Base-by-base conservation (phyloP, 2,329 filamentous ascomycete genomes). In the Botrytis paeoniae region DNA sequence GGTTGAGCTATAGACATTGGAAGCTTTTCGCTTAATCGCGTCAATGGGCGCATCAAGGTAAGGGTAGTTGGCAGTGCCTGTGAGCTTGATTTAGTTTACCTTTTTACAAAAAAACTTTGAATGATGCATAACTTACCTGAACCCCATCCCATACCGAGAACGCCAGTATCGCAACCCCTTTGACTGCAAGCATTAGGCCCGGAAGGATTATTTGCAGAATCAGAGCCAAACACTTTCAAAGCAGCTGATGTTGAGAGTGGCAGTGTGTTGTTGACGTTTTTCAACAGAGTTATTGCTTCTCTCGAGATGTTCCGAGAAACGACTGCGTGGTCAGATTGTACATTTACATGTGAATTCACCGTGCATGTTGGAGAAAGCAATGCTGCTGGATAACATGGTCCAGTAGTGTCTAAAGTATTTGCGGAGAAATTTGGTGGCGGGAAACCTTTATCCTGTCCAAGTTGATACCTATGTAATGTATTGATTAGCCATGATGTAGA, bases 131-230 rank as follows among this genome's bases (percentile, higher is more conserved):
- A 93, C 84, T 79, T 91, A 93, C 87, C 89, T 78, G 89, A 87
- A 35, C 93, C 93, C 93, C 93, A 95, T 16, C 89, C 89, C 89
- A 94, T 93, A 39, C 88, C 92, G 1, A 95, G 84, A 7, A 88
- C 89, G 18, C 89, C 89, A 3, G 83, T 80, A 75, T 89, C 82
- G 72, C 89, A 91, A 20, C 84, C 84, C 8, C 78, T 74, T 75
- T 93, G 89, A 0, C 82, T 81, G 78, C 92, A 94, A 39, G 87
- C 86, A 77, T 94, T 94, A 59, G 90, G 85, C 0, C 92, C 92
- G 75, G 83, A 85, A 65, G 87, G 78, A 78, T 88, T 87, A 35
- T 83, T 82, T 57, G 86, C 84, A 1, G 86, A 86, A 78, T 87
- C 86, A 1, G 83, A 84, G 9, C 87, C 85, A 73, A 86, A 85